Base-by-base conservation (phyloP, 2,329 filamentous ascomycete species). In the Cordyceps farinosa region DNA sequence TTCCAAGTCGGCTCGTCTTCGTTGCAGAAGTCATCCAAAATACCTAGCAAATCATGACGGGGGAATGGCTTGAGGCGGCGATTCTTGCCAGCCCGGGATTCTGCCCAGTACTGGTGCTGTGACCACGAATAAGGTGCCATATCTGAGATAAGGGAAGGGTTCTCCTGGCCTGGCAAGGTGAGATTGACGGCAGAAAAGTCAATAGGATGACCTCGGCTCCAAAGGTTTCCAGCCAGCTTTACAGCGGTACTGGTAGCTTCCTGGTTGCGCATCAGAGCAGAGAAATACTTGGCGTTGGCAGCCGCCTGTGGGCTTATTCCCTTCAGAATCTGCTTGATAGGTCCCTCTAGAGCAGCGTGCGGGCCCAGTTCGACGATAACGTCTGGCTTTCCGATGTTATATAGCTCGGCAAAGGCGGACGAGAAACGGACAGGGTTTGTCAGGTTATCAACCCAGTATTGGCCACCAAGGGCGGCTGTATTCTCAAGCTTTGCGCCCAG, bases 201-300 rank as follows among this genome's bases (percentile, higher is more conserved):
- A 11, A 84, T 67, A 3, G 69, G 58, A 5, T 74, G 71, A 1
- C 82, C 82, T 61, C 78, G 79, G n/a, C 72, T 71, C 66, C 81
- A 82, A 4, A 85, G 70, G 0, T 70, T 74, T 1, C 74, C 78
- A 1, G 80, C 80, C 1, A 80, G 70, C 32, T 82, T 78, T 40
- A 80, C 69, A 1, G 78, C 76, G 0, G 76, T 75, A 15, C 78
- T 75, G 1, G 81, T 79, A 1, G 80, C 79, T 55, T 82, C 75
- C 60, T 82, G 79, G 29, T 82, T 81, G 38, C 84, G 80, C 3
- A 82, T 69, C 2, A 90, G 79, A 0, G 75, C 73, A 1, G 79
- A 76, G 6, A 73, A 71, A 62, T 83, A 83, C 1, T 75, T 73
- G 34, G 80, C 72, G 64, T 79, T 79, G 6, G 63, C 40, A 45